Percentiles rank a stretch among this genome's conserved stretches.
Evolutionary conservation across 768 basidiomycete genomes (phyloP).

Genomic region (Amanita rubescens): DNA sequence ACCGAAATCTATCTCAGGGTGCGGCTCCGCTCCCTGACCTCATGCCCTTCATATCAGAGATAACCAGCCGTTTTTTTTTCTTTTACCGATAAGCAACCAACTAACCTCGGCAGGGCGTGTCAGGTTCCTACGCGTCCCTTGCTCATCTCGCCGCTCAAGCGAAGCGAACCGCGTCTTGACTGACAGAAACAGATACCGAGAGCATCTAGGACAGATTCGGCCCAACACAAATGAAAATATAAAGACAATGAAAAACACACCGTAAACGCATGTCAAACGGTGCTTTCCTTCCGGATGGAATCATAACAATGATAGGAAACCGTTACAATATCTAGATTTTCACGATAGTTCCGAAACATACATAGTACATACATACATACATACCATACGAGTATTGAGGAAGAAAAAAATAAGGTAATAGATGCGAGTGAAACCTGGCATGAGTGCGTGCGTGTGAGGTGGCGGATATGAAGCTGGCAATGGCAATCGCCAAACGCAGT

Average conservation of each 20-base stretch:
- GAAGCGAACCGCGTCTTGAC: neutral
- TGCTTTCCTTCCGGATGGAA: too few relatives aligned
- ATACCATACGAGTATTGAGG: neutral
- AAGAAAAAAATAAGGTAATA: conserved; percentile 5
- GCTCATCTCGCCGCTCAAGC: neutral
- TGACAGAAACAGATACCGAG: too few relatives aligned
- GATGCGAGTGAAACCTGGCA: neutral
- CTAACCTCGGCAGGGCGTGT: too few relatives aligned
- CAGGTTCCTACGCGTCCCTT: neutral
- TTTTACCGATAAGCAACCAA: neutral
- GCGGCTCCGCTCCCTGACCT: neutral
- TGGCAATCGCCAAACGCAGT: neutral
- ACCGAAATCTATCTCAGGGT: neutral
- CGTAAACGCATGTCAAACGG: neutral
- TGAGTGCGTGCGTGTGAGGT: neutral
- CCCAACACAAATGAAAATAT: neutral
- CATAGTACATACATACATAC: neutral
- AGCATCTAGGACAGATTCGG: too few relatives aligned
- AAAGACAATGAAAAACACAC: neutral
- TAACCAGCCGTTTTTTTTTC: neutral
- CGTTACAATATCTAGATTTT: too few relatives aligned
- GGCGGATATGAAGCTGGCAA: neutral
- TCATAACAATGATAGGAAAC: too few relatives aligned
- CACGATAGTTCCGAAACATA: too few relatives aligned
- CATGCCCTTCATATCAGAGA: conserved; percentile 2